Base-by-base conservation (phyloP, 768 basidiomycete species). In the Hygrophoropsis aurantiaca region DNA sequence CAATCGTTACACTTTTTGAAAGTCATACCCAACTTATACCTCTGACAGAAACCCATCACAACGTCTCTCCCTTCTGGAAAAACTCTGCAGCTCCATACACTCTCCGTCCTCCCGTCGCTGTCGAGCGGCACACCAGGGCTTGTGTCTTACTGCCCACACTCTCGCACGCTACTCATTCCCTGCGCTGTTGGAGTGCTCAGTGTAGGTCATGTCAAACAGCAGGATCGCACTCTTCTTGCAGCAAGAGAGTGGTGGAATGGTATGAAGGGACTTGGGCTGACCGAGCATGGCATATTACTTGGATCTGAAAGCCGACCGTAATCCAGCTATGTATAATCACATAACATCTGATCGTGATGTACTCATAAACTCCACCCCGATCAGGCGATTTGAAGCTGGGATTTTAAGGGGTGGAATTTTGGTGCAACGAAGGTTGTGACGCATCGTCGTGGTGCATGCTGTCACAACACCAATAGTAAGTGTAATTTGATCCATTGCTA, bases 191-290 rank as follows among this genome's bases (percentile, higher is more conserved):
- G 79, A 1, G 68, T 79, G 40, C 56, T 91, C 15, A 67, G 70
- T 40, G 79, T 90, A 2, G 67, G 68, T 2, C 65, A 67, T 50
- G 67, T 93, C 15, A 82, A 86, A 57, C 79, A 81, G 49, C 81
- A 85, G 52, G 80, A 80, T 44, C 77, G 78, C 53, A 65, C 72
- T 20, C 61, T 78, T 55, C 51, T 89, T 49, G 59, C 58, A 11
- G 84, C 82, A 3, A 76, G 69, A 49, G 83, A 84, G 42, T 93
- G 87, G 84, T 91, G 87, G 87, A 90, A 88, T 60, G 90, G 90
- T 2, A 67, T 81, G 11, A 64, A 60, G 19, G 59, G 69, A 9
- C 46, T 65, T 41, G 64, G 65, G 5, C 53, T 59, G 57, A 61
- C 55, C 15, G 6, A 49, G 26, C 54, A 53, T 3, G 49, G 60